Evolutionary conservation across 176 grass and related monocot genomes (phyloP), one percentile per base, ranked within the genome.

Genomic region (Chloris gayana): DNA sequence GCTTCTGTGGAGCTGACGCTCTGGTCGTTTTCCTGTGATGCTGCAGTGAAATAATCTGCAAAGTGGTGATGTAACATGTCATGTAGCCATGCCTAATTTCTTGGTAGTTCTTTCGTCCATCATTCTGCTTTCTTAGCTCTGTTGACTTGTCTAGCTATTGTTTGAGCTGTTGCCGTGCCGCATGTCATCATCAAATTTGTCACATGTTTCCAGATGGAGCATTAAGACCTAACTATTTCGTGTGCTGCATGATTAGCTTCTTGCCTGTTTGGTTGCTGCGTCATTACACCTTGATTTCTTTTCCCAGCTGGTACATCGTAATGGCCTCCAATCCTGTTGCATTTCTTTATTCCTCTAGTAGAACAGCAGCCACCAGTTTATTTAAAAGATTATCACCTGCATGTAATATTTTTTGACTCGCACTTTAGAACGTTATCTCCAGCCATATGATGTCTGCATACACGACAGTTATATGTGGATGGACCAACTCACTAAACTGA

Each of bases 381-480:
- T 85, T 83, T 74, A 83, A 79, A 89, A 78, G 51, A 27, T 78
- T 86, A 78, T 90, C 88, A 29, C 7, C 32, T 67, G 2, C 50
- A 33, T 73, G 18, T 27, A 51, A 11, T 66, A 66, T 42, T 56
- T 86, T 77, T 86, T 82, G 69, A 68, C 61, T 26, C 38, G 0
- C 25, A 74, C 25, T 83, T 86, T 83, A 89, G 50, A 74, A 86
- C 50, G 78, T 83, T 86, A 86, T 90, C 88, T 42, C 68, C 67
- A 69, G 67, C 30, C 2, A 15, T 69, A 56, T 80, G 76, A 87
- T 87, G 85, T 72, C 56, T 9, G 80, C 80, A 27, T 59, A 50
- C 10, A 51, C 24, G 61, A 30, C 21, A 4, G 71, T 41, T 71
- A n/a, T 71, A n/a, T 67, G 53, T 61, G 73, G 88, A 89, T 78